phyloP scores from a whole-genome alignment of 1,284 basidiomycete genomes.

The Ustilago curta region DNA sequence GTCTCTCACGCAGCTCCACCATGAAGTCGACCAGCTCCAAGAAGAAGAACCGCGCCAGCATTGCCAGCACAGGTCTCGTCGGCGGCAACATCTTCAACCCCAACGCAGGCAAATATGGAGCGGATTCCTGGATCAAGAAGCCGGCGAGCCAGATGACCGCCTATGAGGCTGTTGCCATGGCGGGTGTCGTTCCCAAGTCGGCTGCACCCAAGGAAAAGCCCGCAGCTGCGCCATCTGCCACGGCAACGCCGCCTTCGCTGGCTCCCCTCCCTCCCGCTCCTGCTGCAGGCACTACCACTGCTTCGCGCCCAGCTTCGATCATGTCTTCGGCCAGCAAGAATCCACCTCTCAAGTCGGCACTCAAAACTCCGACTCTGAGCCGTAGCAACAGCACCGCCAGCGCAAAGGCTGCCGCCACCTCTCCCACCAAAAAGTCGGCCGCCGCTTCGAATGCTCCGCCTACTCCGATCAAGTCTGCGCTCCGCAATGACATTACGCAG shows the following conservation, averaged over 20 bases:
- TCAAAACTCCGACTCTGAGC: constrained; percentile 52
- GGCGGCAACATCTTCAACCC: constrained; percentile 49
- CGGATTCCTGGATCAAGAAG: constrained; percentile 55
- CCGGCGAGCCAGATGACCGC: constrained; percentile 50
- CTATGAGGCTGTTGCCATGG: constrained; percentile 59
- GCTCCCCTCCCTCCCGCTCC: constrained; percentile 9
- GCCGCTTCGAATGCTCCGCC: constrained; percentile 8
- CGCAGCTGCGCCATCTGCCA: constrained; percentile 4
- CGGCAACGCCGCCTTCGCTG: neutral
- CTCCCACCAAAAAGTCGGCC: constrained; percentile 39
- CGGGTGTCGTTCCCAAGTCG: constrained; percentile 50
- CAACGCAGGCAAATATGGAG: constrained; percentile 52
- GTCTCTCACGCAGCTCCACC: constrained; percentile 48
- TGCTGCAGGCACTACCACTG: constrained; percentile 9
- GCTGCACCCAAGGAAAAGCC: constrained; percentile 33
- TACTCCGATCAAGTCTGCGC: constrained; percentile 32
- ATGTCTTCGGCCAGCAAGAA: constrained; percentile 49
- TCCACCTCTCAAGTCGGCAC: constrained; percentile 61
- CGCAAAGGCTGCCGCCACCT: constrained; percentile 20
- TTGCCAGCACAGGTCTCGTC: constrained; percentile 36
- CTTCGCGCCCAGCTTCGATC: constrained; percentile 45
- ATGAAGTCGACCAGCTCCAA: constrained; percentile 50
- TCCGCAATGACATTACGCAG: constrained; percentile 46
- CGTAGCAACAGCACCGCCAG: constrained; percentile 42
- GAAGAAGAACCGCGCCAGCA: constrained; percentile 58